Evolutionary conservation across 192 early-diverging fungal genomes (phyloP), one percentile per base, ranked within the genome.

Genomic region (Rhizoclosmatium sp.): DNA sequence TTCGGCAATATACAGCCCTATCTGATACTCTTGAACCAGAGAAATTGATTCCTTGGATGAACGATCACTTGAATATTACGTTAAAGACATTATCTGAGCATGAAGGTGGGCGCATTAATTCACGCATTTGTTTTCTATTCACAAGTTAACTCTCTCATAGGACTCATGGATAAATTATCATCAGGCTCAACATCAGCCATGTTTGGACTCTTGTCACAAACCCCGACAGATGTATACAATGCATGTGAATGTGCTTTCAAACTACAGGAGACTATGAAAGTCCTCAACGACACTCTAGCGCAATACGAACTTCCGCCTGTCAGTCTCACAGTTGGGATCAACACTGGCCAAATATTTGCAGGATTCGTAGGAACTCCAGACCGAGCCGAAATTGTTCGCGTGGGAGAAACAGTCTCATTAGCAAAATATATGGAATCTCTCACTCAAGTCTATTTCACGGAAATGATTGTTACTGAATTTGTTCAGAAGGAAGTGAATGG

Each of bases 201-300:
- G 2, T 76, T 76, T 65, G 75, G 75, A 46, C 19, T 23, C n/a
- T 19, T 31, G 12, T 48, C 4, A 12, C n/a, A 40, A 47, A 21
- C 59, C 21, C 23, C n/a, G 9, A 16, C 14, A 42, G 65, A 67
- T 46, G 7, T 64, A 4, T 54, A 44, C 9, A 21, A 67, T 49
- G 75, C 75, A 47, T 76, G 75, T 56, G 64, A 76, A 23, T 76
- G 62, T 67, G 75, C 75, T 48, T 41, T 76, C 47, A 31, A 59
- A 10, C 4, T 65, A 10, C 14, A 66, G 16, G 5, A 21, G 39
- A 56, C 31, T 23, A 5, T 76, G 19, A 10, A 42, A 56, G 5
- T 19, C 12, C 42, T 76, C 47, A 76, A 76, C 47, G 19, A 40
- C 23, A 31, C 9, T 39, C 42, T 76, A 16, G 42, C 7, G 31